Evolutionary conservation across 2,329 filamentous ascomycete species (phyloP).

Genomic region (Podosphaera xanthii): DNA sequence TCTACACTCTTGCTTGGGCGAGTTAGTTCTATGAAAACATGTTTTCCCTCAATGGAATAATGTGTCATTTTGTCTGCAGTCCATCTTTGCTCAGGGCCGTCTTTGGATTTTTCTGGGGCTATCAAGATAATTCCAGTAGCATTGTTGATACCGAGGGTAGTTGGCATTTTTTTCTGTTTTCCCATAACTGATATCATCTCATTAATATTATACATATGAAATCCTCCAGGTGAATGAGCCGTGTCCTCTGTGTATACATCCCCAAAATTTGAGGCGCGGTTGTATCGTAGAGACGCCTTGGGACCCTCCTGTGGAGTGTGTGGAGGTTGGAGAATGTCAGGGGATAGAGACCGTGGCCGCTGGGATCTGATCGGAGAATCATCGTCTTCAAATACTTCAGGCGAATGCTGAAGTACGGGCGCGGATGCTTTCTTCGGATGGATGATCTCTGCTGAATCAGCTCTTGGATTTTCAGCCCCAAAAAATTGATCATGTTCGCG

Average conservation of each 20-base stretch:
- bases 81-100: slow-evolving; percentile 81
- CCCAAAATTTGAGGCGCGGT: slow-evolving; percentile 20
- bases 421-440: slow-evolving; percentile 12
- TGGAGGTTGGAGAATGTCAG: slow-evolving; percentile 17
- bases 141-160: slow-evolving; percentile 83
- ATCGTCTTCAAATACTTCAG: slow-evolving; percentile 46
- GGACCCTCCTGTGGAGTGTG: slow-evolving; percentile 20
- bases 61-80: slow-evolving; percentile 86
- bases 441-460: slow-evolving; percentile 32
- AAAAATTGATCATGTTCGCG: slow-evolving; percentile 6
- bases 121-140: slow-evolving; percentile 77
- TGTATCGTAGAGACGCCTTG: slow-evolving; percentile 29
- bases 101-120: slow-evolving; percentile 60
- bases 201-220: slow-evolving; percentile 89
- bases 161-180: slow-evolving; percentile 94
- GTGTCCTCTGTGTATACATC: slow-evolving; percentile 23
- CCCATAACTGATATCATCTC: slow-evolving; percentile 96
- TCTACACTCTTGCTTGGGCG: slow-evolving; percentile 85
- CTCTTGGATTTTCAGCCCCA: slow-evolving; percentile 11
- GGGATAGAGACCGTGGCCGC: slow-evolving; percentile 32
- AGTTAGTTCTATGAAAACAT: slow-evolving; percentile 86
- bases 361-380: slow-evolving; percentile 26
- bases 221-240: slow-evolving; percentile 46
- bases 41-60: slow-evolving; percentile 93
- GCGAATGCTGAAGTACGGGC: slow-evolving; percentile 28